Evolutionary conservation across 1,284 basidiomycete species (phyloP), one percentile per base, ranked within the genome.

Genomic region (Ustilago shanxiensis): DNA sequence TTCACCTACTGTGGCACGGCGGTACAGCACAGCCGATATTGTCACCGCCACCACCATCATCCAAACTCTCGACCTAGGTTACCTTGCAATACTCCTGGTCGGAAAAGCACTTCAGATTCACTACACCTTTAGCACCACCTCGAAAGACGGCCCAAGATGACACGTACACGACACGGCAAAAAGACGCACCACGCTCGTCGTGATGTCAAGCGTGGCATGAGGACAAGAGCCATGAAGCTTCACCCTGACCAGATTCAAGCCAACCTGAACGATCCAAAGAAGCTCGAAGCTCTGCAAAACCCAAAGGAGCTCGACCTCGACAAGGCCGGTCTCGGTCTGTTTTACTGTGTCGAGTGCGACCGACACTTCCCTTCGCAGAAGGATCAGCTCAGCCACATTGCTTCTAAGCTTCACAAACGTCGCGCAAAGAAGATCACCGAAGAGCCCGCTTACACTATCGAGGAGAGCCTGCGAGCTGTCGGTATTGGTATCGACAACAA

Each of bases 291-390:
- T 24, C 72, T 83, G 35, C 77, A 80, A 49, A 73, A 80, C n/a
- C 84, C 84, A 18, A 71, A 72, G 11, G 74, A 79, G 62, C 73
- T 85, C 47, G 83, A 86, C 53, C 69, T 82, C 16, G 83, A 85
- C 58, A 82, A 82, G 67, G 77, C 84, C n/a, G 85, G 85, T 62
- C 78, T 86, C 53, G 85, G 85, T 39, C 79, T 83, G 26, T 85
- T 85, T 67, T 85, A 86, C 74, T 86, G 85, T 58, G 77, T 85
- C 35, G 79, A 82, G 47, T 86, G 85, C 71, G 85, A 86, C 52
- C 80, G 85, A 14, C 72, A 85, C 68, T 85, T 86, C 28, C 81
- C 83, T 44, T 72, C 68, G 39, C 67, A 74, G 28, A 80, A 80
- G 65, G 81, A 84, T 29, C 80, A 82, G 61, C 76, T 79, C 22